phyloP scores from a whole-genome alignment of 1,139 yeast species.

The Saccharomyces hybrid region DNA sequence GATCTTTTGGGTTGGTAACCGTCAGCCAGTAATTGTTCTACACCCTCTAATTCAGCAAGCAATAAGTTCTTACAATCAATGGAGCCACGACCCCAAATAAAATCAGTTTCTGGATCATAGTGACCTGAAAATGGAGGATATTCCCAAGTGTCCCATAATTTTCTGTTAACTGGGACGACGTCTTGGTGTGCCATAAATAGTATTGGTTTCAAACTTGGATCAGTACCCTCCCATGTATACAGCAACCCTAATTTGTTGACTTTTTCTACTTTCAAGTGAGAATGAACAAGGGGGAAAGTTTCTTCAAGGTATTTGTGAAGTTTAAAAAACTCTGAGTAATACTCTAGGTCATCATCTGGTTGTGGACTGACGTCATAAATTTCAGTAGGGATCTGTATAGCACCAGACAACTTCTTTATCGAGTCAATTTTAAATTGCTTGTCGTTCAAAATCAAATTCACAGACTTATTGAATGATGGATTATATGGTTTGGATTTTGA shows the following conservation, averaged over 20 bases:
- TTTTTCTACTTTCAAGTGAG: slow-evolving; percentile 42
- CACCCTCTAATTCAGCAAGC: slow-evolving; percentile 50
- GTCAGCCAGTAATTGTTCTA: slow-evolving; percentile 42
- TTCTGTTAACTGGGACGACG: slow-evolving; percentile 70
- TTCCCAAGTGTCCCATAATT: slow-evolving; percentile 52
- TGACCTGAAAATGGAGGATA: slow-evolving; percentile 64
- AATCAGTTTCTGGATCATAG: slow-evolving; percentile 46
- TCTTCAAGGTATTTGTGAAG: slow-evolving; percentile 49
- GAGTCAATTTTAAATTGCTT: slow-evolving; percentile 37
- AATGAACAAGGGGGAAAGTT: slow-evolving; percentile 54
- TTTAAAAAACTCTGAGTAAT: slow-evolving; percentile 24
- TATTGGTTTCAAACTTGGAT: slow-evolving; percentile 49
- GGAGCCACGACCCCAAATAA: slow-evolving; percentile 60
- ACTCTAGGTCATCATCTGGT: slow-evolving; percentile 35
- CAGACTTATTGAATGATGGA: background rate
- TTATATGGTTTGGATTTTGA: background rate
- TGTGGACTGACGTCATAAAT: slow-evolving; percentile 45
- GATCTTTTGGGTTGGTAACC: slow-evolving; percentile 50
- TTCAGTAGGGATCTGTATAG: slow-evolving; percentile 57
- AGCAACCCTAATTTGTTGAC: slow-evolving; percentile 64
- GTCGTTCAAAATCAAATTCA: slow-evolving; percentile 33
- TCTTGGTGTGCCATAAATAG: slow-evolving; percentile 75
- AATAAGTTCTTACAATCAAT: slow-evolving; percentile 56
- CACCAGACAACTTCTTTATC: slow-evolving; percentile 42
- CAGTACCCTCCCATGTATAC: slow-evolving; percentile 57